Base-by-base conservation (phyloP, 1,284 basidiomycete species). In the Cryptococcus sp. region DNA sequence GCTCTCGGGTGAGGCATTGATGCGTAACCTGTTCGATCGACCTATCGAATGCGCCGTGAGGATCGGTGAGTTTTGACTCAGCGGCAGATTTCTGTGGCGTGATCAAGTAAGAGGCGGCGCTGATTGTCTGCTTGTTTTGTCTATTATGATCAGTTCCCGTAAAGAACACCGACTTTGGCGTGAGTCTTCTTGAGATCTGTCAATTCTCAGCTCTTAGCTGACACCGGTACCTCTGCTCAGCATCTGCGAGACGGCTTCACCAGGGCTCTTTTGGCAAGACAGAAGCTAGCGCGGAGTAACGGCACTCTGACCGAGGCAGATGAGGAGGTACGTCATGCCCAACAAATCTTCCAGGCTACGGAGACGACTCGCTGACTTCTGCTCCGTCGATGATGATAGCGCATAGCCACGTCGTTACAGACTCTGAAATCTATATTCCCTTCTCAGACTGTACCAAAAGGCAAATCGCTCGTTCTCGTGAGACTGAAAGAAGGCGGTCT, bases 231-330 rank as follows among this genome's bases (percentile, higher is more conserved):
- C 13, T 16, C 7, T 16, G 20, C 6, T 38, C 48, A 77, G 58
- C 82, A 84, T 65, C 75, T 84, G 6, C 78, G 82, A 2, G 83
- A 84, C 62, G 83, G 81, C 0, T 81, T 84, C 62, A 78, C 77
- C 0, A 77, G 83, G 19, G 79, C 82, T 5, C 68, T 84, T 10
- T 69, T 77, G 27, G 77, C 74, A 0, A 73, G 83, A 3, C 74
- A 82, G 50, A 83, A 82, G 64, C 61, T 73, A 6, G 79, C 80
- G 0, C 57, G 67, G 22, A 51, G 61, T 17, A 47, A 55, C 5
- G 71, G 70, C n/a, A 39, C 59, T 15, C 42, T 79, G 7, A 62
- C 61, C 0, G 67, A 71, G 5, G 67, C 54, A 1, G 75, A 78
- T 41, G 75, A 75, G 46, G 69, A 71, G 62, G 71, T 73, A 25